phyloP scores from a whole-genome alignment of 2,329 filamentous ascomycete genomes.

The Aspergillus neotritici region DNA sequence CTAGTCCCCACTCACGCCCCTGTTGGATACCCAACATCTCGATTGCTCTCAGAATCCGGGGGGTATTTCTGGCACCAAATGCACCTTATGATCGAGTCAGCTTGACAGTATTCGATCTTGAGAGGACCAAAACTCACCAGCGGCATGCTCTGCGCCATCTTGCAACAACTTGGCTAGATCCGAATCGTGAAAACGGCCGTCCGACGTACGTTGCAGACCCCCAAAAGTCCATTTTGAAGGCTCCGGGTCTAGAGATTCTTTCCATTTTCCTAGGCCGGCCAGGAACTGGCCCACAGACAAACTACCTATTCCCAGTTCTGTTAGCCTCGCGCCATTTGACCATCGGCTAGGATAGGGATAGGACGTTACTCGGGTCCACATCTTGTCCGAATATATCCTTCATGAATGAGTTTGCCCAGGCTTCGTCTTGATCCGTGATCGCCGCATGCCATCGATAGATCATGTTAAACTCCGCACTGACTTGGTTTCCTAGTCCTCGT shows the following conservation, averaged over 20 bases:
- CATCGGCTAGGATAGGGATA: background rate
- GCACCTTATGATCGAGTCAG: constrained; percentile 1
- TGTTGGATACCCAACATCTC: constrained; percentile 7
- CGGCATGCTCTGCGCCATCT: background rate
- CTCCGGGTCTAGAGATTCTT: background rate
- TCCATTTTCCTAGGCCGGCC: background rate
- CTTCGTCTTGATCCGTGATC: constrained; percentile 41
- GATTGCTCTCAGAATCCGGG: constrained; percentile 2
- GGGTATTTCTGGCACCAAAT: constrained; percentile 5
- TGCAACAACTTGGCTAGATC: constrained; percentile 1
- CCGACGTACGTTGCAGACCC: background rate
- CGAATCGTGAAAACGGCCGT: constrained; percentile 4
- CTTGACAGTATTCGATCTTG: background rate
- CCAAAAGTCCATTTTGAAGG: constrained; percentile 2
- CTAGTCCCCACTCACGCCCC: constrained; percentile 3
- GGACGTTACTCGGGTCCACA: background rate
- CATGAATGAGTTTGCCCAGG: constrained; percentile 35
- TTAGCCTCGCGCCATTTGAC: too few relatives aligned
- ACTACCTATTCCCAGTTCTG: background rate
- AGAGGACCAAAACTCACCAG: background rate
- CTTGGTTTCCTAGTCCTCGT: constrained; percentile 46
- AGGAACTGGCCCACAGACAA: constrained; percentile 1
- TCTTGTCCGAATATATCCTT: constrained; percentile 4
- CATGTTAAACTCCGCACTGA: constrained; percentile 50
- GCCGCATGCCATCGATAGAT: constrained; percentile 49